These are phyloP conservation scores for Aspergillus oerlinghausenensis DNA, from an alignment of 2,329 filamentous ascomycete species.

Conservation along the genomic window DNA sequence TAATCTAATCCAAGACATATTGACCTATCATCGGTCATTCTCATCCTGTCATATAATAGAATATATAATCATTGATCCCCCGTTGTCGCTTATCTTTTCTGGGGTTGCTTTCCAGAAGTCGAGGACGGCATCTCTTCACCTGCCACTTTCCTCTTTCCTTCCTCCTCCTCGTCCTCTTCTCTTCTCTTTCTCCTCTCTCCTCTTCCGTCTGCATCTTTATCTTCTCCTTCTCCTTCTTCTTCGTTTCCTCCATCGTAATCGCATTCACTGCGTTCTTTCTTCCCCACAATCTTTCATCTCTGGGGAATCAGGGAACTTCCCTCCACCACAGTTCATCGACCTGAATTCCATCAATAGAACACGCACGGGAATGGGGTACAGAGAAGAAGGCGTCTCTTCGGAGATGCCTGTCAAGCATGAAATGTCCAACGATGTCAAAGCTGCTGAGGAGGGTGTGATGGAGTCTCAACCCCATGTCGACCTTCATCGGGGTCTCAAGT, in stretches of 20 bases:
- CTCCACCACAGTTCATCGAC: not conserved
- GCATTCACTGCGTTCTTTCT: not conserved
- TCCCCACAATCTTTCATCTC: too few relatives aligned
- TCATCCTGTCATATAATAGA: too few relatives aligned
- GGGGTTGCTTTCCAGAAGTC: not conserved
- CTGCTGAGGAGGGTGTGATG: constrained; percentile 21
- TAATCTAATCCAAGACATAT: not conserved
- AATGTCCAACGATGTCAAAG: constrained; percentile 11
- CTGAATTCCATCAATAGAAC: not conserved
- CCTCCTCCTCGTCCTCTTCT: not conserved
- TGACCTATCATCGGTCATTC: too few relatives aligned
- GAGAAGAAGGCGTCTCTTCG: constrained; percentile 19
- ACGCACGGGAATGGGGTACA: constrained; percentile 7
- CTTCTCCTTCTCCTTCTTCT: not conserved
- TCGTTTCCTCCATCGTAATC: not conserved
- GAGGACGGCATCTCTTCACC: not conserved
- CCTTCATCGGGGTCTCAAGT: constrained; percentile 40
- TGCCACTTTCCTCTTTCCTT: constrained; percentile 1
- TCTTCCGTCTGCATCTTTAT: not conserved
- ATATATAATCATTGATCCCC: not conserved
- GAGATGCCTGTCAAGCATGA: constrained; percentile 16
- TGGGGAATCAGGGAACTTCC: not conserved
- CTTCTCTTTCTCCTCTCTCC: not conserved
- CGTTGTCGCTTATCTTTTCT: not conserved
- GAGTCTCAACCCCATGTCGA: constrained; percentile 24